Base-by-base conservation (phyloP, 106 monocot genomes). In the Acorus gramineus region DNA sequence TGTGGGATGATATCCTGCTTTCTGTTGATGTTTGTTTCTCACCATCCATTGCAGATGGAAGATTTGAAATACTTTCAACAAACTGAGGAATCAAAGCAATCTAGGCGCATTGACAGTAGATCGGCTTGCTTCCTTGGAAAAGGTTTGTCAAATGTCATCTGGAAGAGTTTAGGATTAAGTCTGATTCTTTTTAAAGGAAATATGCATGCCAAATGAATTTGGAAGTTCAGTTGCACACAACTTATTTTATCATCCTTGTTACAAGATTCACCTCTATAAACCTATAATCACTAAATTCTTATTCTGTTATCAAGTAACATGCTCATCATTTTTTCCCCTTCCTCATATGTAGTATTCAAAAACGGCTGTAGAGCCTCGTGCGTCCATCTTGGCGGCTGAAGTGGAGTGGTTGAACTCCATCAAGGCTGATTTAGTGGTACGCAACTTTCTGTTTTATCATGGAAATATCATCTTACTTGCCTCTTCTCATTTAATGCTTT, bases 351-450 rank as follows among this genome's bases (percentile, higher is more conserved):
- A 96, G 90, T 96, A 96, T 72, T 74, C 69, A 54, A 65, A 96
- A 63, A 91, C 95, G 66, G 90, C 90, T 63, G 90, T 96, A 59
- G 68, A 85, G 52, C 90, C 80, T 50, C 77, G 95, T 14, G 75
- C 73, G 7, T 85, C 85, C 4, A 96, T 96, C 73, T 71, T 96
- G 68, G 76, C 85, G 11, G 64, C 80, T 53, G 95, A 96, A 85
- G 87, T 83, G 57, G 80, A 90, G 61, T 96, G 95, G 95, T 62
- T 96, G 45, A 78, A 85, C 56, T 87, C 87, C 11, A 87, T 96
- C 61, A 90, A 90, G 61, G 84, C 90, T 13, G 95, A 96, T 52
- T 71, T 96, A 76, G 95, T 90, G 87, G 95, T 91, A 90, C 48
- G 11, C 28, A 12, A 52, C 44, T 0, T 11, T 60, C 49, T 49